These are phyloP conservation scores for Cinnamomum micranthum DNA, from an alignment of 164 flowering plant species.

Conservation along the genomic window DNA sequence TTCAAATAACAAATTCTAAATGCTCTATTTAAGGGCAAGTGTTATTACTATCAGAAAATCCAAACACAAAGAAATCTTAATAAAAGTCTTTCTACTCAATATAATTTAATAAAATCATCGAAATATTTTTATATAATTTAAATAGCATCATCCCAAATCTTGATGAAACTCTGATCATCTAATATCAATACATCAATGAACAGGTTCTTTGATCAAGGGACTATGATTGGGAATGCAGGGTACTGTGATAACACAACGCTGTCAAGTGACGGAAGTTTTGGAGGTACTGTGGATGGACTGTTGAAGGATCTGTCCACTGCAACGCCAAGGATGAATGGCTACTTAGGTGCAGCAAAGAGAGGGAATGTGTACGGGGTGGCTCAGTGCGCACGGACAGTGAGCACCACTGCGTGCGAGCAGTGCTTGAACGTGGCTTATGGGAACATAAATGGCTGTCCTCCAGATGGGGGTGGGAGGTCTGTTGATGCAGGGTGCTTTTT, in stretches of 20 bases:
- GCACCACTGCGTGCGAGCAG: slow-evolving; percentile 31
- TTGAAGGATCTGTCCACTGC: slow-evolving; percentile 32
- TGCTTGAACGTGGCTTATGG: slow-evolving; percentile 40
- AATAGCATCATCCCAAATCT: too few species aligned
- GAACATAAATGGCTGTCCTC: slow-evolving; percentile 35
- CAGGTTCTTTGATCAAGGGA: slow-evolving; percentile 36
- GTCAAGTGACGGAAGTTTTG: slow-evolving; percentile 13
- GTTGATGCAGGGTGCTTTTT: slow-evolving; percentile 55
- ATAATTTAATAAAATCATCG: too few species aligned
- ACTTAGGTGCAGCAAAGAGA: slow-evolving; percentile 31
- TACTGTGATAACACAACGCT: slow-evolving; percentile 33
- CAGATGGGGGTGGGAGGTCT: slow-evolving; percentile 37
- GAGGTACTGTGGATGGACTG: slow-evolving; percentile 9
- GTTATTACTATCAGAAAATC: too few species aligned
- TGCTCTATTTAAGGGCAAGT: too few species aligned
- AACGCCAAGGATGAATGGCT: slow-evolving; percentile 32
- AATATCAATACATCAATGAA: too few species aligned
- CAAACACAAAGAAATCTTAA: too few species aligned
- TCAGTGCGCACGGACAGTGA: slow-evolving; percentile 42
- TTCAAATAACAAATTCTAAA: too few species aligned
- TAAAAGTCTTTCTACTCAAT: too few species aligned
- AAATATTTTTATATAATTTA: too few species aligned
- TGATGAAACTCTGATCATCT: too few species aligned
- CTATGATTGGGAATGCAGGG: slow-evolving; percentile 27
- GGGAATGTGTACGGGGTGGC: slow-evolving; percentile 38